Conservation (phyloP, 2,329 filamentous ascomycete species). For the Drechslerella coelobrocha region DNA sequence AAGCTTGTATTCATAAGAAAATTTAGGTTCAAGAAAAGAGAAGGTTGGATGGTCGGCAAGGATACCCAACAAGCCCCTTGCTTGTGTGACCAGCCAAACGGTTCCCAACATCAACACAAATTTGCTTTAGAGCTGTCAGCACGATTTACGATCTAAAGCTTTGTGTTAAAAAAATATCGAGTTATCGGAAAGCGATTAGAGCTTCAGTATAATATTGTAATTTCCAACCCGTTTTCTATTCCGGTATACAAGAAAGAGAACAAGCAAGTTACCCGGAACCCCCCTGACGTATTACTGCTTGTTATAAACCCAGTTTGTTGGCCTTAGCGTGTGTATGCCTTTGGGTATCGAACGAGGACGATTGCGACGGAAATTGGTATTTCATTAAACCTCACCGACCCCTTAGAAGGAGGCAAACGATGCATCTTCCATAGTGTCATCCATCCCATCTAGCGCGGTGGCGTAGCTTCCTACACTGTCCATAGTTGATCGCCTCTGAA, state of each 20-base stretch:
- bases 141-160: no score
- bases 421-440: constrained; percentile 12
- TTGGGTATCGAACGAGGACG: not conserved
- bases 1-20: constrained; percentile 16
- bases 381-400: not conserved
- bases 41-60: constrained; percentile 21
- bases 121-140: not conserved
- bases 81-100: constrained; percentile 4
- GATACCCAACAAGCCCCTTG: constrained; percentile 15
- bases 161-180: no score
- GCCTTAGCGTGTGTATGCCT: not conserved
- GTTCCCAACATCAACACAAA: constrained; percentile 29
- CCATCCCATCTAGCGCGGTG: constrained; percentile 35
- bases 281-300: no score
- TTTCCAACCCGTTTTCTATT: no score
- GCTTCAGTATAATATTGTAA: no score
- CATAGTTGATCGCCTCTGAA: constrained; percentile 25
- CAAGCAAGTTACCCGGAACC: no score
- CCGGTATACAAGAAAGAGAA: no score
- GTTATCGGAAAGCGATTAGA: no score
- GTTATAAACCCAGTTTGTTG: no score
- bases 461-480: constrained; percentile 30
- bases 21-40: constrained; percentile 21
- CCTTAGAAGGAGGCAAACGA: constrained; percentile 31
- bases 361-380: not conserved